Conservation (phyloP, 176 grass and related monocot genomes). For the Olyra latifolia region DNA sequence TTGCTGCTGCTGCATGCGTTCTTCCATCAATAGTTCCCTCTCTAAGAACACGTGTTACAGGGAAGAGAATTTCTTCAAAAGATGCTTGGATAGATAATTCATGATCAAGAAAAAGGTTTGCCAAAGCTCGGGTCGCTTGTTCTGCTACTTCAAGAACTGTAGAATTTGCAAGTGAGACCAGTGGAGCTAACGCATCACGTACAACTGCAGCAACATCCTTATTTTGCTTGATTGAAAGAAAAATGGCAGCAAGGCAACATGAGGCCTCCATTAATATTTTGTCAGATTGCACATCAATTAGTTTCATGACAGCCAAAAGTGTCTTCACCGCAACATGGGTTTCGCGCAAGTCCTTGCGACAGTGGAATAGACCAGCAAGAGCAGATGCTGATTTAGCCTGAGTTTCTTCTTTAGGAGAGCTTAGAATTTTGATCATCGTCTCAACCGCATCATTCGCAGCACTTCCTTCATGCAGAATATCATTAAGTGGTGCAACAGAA, state of each 20-base stretch:
- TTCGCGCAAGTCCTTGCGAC: constrained; percentile 90
- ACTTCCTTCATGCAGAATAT: constrained; percentile 99
- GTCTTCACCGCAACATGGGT: constrained; percentile 88
- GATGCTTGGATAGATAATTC: constrained; percentile 70
- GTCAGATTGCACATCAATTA: constrained; percentile 74
- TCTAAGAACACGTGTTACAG: constrained; percentile 72
- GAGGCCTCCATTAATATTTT: constrained; percentile 73
- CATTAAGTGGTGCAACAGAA: constrained; percentile 88
- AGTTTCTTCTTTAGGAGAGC: constrained; percentile 85
- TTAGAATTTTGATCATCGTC: constrained; percentile 98
- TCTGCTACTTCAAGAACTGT: constrained; percentile 83
- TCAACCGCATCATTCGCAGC: constrained; percentile 95
- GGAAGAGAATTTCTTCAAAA: constrained; percentile 80
- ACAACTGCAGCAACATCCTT: constrained; percentile 86
- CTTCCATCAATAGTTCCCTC: constrained; percentile 92
- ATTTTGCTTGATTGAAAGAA: constrained; percentile 94
- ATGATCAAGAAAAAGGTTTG: constrained; percentile 93
- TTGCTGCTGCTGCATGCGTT: constrained; percentile 89
- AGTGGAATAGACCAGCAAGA: constrained; percentile 89
- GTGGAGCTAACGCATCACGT: constrained; percentile 68
- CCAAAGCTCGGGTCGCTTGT: constrained; percentile 87
- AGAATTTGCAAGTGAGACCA: constrained; percentile 70
- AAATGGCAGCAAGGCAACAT: constrained; percentile 93
- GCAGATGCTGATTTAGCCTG: constrained; percentile 95
- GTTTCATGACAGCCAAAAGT: constrained; percentile 83